Evolutionary conservation across 2,329 filamentous ascomycete genomes (phyloP).

Genomic region (Aspergillus calidoustus): DNA sequence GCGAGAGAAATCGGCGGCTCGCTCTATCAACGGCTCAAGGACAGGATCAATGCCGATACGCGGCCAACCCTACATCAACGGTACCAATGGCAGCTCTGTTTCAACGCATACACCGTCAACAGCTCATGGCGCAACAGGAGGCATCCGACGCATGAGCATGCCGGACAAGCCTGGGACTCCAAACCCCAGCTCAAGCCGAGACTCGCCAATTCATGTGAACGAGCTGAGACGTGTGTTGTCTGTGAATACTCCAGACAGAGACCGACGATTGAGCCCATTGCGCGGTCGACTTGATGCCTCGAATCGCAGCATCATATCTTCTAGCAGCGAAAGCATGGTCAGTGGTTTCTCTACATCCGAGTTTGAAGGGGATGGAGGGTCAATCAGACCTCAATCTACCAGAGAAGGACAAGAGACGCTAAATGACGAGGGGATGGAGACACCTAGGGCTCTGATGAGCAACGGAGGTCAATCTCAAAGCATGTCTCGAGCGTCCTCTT

Average conservation of each 20-base stretch:
- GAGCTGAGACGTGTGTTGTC: slow-evolving; percentile 55
- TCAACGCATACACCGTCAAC: slow-evolving; percentile 30
- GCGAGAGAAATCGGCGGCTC: slow-evolving; percentile 68
- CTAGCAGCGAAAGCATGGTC: slow-evolving; percentile 52
- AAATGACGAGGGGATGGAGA: slow-evolving; percentile 37
- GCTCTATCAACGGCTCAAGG: slow-evolving; percentile 76
- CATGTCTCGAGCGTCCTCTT: slow-evolving; percentile 22
- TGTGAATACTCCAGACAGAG: slow-evolving; percentile 40
- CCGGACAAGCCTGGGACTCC: slow-evolving; percentile 42
- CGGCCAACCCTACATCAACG: slow-evolving; percentile 35
- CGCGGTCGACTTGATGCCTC: slow-evolving; percentile 43
- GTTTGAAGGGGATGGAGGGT: slow-evolving; percentile 33
- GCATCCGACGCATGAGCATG: slow-evolving; percentile 42
- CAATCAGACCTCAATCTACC: slow-evolving; percentile 34
- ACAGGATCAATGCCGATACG: slow-evolving; percentile 57
- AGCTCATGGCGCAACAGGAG: slow-evolving; percentile 32
- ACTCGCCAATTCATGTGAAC: slow-evolving; percentile 53
- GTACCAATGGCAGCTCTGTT: slow-evolving; percentile 36
- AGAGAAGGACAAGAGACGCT: slow-evolving; percentile 25
- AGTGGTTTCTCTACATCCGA: slow-evolving; percentile 46
- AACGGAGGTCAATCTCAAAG: slow-evolving; percentile 17
- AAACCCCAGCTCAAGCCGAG: slow-evolving; percentile 45
- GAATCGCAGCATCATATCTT: slow-evolving; percentile 40
- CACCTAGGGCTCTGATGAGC: slow-evolving; percentile 34
- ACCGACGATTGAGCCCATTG: slow-evolving; percentile 48